Base-by-base conservation (phyloP, 345 rosid species). In the Melaleuca quinquenervia region DNA sequence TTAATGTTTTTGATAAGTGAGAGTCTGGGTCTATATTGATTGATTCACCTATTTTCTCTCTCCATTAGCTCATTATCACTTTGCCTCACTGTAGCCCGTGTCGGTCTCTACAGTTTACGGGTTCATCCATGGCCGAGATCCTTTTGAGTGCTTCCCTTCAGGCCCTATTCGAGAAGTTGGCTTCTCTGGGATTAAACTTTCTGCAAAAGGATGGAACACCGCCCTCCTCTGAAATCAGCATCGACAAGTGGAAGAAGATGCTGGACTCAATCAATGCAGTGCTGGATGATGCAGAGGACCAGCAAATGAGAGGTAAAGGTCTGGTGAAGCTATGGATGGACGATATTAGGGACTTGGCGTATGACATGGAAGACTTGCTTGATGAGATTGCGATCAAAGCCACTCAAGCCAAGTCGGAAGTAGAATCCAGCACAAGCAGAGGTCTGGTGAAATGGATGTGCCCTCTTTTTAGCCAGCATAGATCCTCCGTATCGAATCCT, bases 351-450 rank as follows among this genome's bases (percentile, higher is more conserved):
- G 55, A 36, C 41, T 1, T 64, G 6, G 76, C 76, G 11, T 32
- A 64, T 12, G 76, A 32, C 76, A 64, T 64, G 76, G 76, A 64
- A 32, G 45, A 64, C 45, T 64, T 64, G 3, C 76, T 64, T 3
- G 76, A 64, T 29, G 76, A 64, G 45, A 15, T 29, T 1, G 45
- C 5, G 11, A 64, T 32, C 0, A 0, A 64, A 29, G 45, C 1
- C 0, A 0, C 45, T 6, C 1, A 4, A 0, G 45, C 12, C 22
- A 16, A 32, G 45, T 64, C 0, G 6, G 45, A 32, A 22, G 45
- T 2, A 32, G 22, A 64, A 32, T 64, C 76, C 2, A 64, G 22
- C 76, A 29, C 22, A 32, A 29, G 58, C n/a, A 8, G 20, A 64
- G 11, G 76, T 64, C 11, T 0, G 10, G 45, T 16, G 76, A 32